Conservation (phyloP, 345 rosid species). For the Abelmoschus esculentus region DNA sequence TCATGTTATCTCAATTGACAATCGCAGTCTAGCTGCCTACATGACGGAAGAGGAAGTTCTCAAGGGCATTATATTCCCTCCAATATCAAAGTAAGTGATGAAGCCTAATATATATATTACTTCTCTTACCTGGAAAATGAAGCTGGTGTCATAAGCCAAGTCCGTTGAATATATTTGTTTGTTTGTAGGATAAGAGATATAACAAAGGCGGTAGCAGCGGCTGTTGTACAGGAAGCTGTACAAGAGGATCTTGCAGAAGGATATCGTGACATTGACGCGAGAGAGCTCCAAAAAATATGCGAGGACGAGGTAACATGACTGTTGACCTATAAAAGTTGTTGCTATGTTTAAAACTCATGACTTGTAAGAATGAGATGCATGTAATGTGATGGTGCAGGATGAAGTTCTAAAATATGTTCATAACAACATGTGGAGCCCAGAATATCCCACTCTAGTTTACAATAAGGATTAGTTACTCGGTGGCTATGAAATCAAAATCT, state of each 20-base stretch:
- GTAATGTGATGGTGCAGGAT: constrained; percentile 39
- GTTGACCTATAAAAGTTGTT: background rate
- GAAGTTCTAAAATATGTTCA: constrained; percentile 55
- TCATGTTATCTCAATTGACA: constrained; percentile 15
- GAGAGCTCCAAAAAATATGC: constrained; percentile 54
- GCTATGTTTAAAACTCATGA: background rate
- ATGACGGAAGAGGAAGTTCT: constrained; percentile 89
- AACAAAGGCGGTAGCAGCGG: constrained; percentile 80
- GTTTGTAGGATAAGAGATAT: constrained; percentile 77
- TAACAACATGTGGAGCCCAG: constrained; percentile 90
- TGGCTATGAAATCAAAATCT: background rate
- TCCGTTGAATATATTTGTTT: background rate
- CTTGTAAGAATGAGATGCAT: background rate
- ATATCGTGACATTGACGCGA: constrained; percentile 73
- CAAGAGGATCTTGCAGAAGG: constrained; percentile 76
- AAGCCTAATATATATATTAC: background rate
- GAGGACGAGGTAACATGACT: constrained; percentile 29
- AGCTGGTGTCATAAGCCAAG: background rate
- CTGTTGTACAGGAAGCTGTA: constrained; percentile 82
- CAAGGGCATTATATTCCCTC: constrained; percentile 71
- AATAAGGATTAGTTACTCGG: constrained; percentile 27
- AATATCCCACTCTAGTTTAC: constrained; percentile 72
- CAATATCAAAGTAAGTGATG: constrained; percentile 61
- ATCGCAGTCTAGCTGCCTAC: constrained; percentile 79
- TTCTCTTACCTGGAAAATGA: background rate